A percentile compares a stretch with the other conserved stretches of the same genome.
phyloP scores from a whole-genome alignment of 176 grass and related monocot genomes.

The Avena sativa region DNA sequence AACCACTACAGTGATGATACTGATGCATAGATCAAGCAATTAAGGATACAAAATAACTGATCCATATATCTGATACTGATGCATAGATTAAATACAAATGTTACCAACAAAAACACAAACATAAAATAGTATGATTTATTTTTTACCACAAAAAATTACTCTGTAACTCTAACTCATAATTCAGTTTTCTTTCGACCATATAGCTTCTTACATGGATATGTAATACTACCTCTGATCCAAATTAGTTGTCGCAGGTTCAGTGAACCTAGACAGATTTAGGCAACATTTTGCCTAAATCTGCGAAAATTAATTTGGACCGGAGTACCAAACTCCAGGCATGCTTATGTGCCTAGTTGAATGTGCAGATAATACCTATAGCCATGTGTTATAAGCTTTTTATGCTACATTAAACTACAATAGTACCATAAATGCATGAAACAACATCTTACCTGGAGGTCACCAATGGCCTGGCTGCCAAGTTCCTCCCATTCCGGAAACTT shows the following conservation, averaged over 20 bases:
- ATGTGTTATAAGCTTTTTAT: neutral
- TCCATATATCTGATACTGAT: neutral
- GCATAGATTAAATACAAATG: neutral
- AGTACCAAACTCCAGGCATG: neutral
- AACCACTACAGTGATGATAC: slow-evolving; percentile 18
- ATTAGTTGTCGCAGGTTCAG: too few species aligned
- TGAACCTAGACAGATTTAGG: too few species aligned
- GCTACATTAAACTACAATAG: neutral
- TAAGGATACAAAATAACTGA: neutral
- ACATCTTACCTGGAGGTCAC: slow-evolving; percentile 82
- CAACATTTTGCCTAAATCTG: too few species aligned
- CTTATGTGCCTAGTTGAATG: slow-evolving; percentile 5
- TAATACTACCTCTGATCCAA: neutral
- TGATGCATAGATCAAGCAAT: slow-evolving; percentile 3
- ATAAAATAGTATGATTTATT: neutral
- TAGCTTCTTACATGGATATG: neutral
- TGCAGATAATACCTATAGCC: neutral
- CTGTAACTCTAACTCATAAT: neutral
- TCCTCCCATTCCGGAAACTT: slow-evolving; percentile 90
- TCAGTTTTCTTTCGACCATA: neutral
- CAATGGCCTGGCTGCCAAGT: slow-evolving; percentile 82
- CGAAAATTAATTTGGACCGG: too few species aligned
- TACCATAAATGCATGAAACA: slow-evolving; percentile 24
- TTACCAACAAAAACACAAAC: slow-evolving; percentile 15
- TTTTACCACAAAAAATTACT: neutral